Percentiles rank a stretch among this genome's conserved stretches.
Conservation (phyloP, 139 green algal species). For the Spirogloea muscicola region DNA sequence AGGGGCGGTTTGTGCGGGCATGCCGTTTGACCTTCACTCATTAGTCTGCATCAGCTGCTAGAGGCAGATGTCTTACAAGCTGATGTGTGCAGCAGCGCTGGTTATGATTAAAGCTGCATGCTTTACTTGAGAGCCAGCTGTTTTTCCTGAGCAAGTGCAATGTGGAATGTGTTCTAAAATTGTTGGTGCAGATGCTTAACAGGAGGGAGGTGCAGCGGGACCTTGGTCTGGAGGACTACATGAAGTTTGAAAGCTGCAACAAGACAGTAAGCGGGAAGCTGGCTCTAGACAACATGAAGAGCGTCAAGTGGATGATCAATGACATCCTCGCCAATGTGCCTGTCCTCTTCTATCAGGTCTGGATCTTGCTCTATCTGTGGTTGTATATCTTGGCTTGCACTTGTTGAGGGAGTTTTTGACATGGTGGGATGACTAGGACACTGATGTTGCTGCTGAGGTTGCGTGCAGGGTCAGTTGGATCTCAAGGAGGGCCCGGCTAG, state of each 20-base stretch:
- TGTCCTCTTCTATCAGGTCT: slow-evolving; percentile 8
- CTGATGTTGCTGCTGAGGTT: too few species aligned
- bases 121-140: too few species aligned
- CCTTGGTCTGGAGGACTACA: not conserved
- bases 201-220: not conserved
- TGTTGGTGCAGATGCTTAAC: slow-evolving; percentile 9
- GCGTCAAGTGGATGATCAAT: slow-evolving; percentile 7
- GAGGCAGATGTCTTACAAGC: too few species aligned
- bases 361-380: too few species aligned
- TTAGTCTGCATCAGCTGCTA: too few species aligned
- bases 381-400: not conserved
- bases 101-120: too few species aligned
- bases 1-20: too few species aligned
- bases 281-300: slow-evolving; percentile 9
- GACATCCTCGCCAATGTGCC: slow-evolving; percentile 10
- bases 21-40: too few species aligned
- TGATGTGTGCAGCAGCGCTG: too few species aligned
- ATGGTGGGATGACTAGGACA: too few species aligned
- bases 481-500: slow-evolving; percentile 18
- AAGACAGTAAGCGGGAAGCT: not conserved
- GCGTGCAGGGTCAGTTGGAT: slow-evolving; percentile 17
- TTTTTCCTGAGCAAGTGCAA: too few species aligned
- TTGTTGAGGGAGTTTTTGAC: too few species aligned
- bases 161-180: not conserved
- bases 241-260: not conserved